A percentile compares a stretch with the other conserved stretches of the same genome.
phyloP scores from a whole-genome alignment of 2,329 filamentous ascomycete genomes.

The Tympanopsis confertula region DNA sequence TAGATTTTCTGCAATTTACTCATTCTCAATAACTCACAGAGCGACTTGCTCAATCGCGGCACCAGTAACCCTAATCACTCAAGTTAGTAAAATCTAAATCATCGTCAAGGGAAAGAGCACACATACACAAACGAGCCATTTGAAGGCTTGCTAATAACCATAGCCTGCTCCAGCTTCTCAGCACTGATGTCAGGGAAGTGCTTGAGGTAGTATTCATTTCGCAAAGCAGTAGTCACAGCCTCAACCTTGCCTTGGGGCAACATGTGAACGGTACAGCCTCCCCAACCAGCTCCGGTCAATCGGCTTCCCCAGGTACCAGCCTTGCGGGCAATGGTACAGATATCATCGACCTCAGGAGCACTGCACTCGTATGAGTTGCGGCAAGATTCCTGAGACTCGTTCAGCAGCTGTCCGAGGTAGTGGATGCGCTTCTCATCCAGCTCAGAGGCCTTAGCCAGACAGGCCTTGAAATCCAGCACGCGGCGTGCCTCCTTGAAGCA shows the following conservation, averaged over 20 bases:
- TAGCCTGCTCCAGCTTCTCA: constrained; percentile 1
- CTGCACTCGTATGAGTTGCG: not conserved
- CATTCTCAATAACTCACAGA: too few relatives aligned
- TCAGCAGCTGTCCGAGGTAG: constrained; percentile 1
- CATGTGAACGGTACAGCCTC: constrained; percentile 1
- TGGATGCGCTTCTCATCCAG: not conserved
- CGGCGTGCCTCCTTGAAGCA: not conserved
- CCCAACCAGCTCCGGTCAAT: not conserved
- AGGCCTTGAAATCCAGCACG: constrained; percentile 1
- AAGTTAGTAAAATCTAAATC: not conserved
- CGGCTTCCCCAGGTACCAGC: not conserved
- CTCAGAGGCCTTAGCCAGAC: not conserved
- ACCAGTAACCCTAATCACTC: not conserved
- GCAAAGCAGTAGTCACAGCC: not conserved
- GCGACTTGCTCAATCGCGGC: not conserved
- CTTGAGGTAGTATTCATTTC: not conserved
- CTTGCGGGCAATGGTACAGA: not conserved
- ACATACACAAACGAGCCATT: constrained; percentile 1
- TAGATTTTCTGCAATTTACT: too few relatives aligned
- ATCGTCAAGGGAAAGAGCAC: not conserved
- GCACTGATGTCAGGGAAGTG: not conserved
- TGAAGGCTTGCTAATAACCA: constrained; percentile 1
- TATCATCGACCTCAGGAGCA: not conserved
- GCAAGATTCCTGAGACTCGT: constrained; percentile 1
- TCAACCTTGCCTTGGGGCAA: not conserved